Evolutionary conservation across 768 basidiomycete species (phyloP), one percentile per base, ranked within the genome.

Genomic region (Amylocystis lapponica): DNA sequence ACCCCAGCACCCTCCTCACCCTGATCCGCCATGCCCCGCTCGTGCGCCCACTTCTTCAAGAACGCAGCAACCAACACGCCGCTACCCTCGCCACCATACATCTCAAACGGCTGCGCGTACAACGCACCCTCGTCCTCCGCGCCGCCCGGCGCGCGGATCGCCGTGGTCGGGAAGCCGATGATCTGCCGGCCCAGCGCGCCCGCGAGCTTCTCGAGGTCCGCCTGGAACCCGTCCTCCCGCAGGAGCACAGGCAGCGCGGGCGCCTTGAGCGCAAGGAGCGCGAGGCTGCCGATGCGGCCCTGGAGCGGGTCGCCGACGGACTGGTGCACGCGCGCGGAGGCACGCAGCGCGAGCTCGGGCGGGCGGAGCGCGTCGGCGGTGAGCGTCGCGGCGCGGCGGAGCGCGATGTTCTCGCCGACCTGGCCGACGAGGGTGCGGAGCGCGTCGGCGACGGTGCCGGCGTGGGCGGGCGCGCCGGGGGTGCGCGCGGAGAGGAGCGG

Each of bases 161-260:
- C 68, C 13, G 64, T 63, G 0, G 88, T 88, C 21, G 86, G 79
- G 57, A 93, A 83, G 3, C 91, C 93, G 17, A 81, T 79, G 39
- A 91, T 82, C 63, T 95, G 93, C 31, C 90, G 75, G 9, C 83
- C 85, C n/a, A 95, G 49, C 2, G 83, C 76, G 19, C 87, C 79
- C 51, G 86, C 80, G 12, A 95, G 68, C 32, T 72, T 70, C 25
- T 68, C 68, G 14, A 88, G 64, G 29, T 85, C 77, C n/a, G 66
- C 59, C 21, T 68, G 64, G 53, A 83, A 82, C n/a, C 57, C 57
- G 36, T 71, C 60, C 2, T 73, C 69, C 13, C 61, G 62, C 34
- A 81, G 58, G 47, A 74, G 56, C 21, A 63, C 56, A 27, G 67
- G 45, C 36, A 85, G 61, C 41, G 67, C 53, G 43, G 69, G 59